Evolutionary conservation across 2,329 filamentous ascomycete genomes (phyloP).

Genomic region (Alternaria sp.): DNA sequence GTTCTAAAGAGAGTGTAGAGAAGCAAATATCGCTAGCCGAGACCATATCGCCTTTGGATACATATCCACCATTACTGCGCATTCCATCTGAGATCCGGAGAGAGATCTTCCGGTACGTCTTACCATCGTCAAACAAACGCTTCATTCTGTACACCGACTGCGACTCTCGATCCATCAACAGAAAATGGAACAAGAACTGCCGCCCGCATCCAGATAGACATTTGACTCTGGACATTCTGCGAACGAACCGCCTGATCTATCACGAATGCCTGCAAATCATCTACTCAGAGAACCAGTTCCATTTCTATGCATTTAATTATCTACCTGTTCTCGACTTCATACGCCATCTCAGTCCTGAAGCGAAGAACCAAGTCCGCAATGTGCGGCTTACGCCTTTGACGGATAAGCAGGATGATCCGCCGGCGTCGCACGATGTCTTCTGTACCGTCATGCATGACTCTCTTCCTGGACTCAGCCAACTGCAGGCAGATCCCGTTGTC

Average conservation of each 20-base stretch:
- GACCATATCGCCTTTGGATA: constrained; percentile 45
- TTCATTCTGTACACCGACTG: constrained; percentile 56
- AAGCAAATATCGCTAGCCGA: constrained; percentile 48
- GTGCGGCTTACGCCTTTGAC: constrained; percentile 44
- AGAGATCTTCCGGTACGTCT: constrained; percentile 48
- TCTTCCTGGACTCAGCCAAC: constrained; percentile 43
- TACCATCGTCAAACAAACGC: constrained; percentile 49
- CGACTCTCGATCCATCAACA: constrained; percentile 47
- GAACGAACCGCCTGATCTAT: constrained; percentile 48
- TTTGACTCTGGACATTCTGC: constrained; percentile 44
- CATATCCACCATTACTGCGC: constrained; percentile 45
- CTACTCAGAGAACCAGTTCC: constrained; percentile 49
- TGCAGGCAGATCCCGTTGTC: constrained; percentile 47
- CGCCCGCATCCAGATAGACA: constrained; percentile 43
- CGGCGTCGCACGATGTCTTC: constrained; percentile 45
- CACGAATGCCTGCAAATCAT: constrained; percentile 48
- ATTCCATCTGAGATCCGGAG: constrained; percentile 49
- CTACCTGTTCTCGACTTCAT: constrained; percentile 50
- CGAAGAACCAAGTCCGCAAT: constrained; percentile 46
- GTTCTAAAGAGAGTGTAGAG: constrained; percentile 39
- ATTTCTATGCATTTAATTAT: constrained; percentile 50
- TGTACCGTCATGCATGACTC: constrained; percentile 50
- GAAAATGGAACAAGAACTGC: constrained; percentile 46
- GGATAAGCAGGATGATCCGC: constrained; percentile 44
- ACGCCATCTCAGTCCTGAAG: constrained; percentile 47